Conservation (phyloP, 2,329 filamentous ascomycete genomes). For the Tolypocladium amazonense region DNA sequence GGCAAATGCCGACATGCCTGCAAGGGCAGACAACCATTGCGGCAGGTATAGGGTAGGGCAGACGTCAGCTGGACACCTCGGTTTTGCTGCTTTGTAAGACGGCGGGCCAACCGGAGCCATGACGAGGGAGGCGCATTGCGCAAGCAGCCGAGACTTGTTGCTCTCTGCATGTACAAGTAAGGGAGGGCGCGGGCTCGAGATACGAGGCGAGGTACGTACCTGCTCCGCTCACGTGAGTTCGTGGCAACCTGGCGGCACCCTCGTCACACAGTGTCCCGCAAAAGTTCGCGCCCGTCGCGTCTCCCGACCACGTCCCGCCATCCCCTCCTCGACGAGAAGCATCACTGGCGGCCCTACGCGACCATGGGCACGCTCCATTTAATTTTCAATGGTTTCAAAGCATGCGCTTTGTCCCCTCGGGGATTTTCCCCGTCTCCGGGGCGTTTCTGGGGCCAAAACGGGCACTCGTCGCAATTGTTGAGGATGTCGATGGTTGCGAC, state of each 20-base stretch:
- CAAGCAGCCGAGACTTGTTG: no score
- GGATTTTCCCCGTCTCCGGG: slow-evolving; percentile 13
- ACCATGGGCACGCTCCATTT: slow-evolving; percentile 16
- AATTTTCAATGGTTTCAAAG: slow-evolving; percentile 4
- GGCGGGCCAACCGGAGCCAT: neutral
- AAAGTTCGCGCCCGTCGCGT: slow-evolving; percentile 32
- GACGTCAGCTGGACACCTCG: neutral
- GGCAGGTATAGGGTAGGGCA: neutral
- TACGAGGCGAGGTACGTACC: neutral
- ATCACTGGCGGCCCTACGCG: slow-evolving; percentile 5
- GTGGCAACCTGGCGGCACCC: slow-evolving; percentile 27
- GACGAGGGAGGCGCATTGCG: neutral
- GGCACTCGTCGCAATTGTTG: slow-evolving; percentile 1
- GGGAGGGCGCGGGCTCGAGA: neutral
- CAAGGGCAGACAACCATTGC: neutral
- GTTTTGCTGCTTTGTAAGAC: neutral
- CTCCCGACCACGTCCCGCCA: slow-evolving; percentile 28
- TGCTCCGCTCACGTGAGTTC: slow-evolving; percentile 29
- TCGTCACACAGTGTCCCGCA: slow-evolving; percentile 20
- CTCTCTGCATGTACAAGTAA: neutral
- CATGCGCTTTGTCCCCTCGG: neutral
- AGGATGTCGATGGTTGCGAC: slow-evolving; percentile 7
- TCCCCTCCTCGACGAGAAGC: slow-evolving; percentile 21
- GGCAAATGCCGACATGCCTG: neutral
- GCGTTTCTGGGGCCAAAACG: slow-evolving; percentile 11